Evolutionary conservation across 257 asterid species (phyloP).

Genomic region (Solanum medicagineum): DNA sequence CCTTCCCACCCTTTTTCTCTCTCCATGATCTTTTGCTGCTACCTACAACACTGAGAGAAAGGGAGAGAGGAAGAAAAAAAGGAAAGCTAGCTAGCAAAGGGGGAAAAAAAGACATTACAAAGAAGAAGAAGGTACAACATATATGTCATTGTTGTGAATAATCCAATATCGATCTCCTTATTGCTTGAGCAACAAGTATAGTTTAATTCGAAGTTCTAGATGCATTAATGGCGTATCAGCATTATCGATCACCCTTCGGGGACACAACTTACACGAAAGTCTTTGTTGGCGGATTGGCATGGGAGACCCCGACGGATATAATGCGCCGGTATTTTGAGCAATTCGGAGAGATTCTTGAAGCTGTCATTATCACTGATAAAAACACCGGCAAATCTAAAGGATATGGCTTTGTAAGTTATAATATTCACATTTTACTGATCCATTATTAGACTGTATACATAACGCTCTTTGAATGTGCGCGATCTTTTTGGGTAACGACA

Average conservation of each 20-base stretch:
- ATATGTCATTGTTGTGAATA: background rate
- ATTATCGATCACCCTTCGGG: conserved; percentile 96
- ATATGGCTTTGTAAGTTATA: conserved; percentile 71
- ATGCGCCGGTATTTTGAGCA: conserved; percentile 73
- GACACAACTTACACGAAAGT: conserved; percentile 90
- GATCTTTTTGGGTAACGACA: background rate
- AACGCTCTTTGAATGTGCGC: background rate
- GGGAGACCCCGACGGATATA: conserved; percentile 92
- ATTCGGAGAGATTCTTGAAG: conserved; percentile 93
- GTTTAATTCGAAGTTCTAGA: background rate
- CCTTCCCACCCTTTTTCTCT: background rate
- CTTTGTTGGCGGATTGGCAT: conserved; percentile 94
- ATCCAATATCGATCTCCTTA: background rate
- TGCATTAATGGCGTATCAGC: conserved; percentile 65
- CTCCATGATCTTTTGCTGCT: background rate
- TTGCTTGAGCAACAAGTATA: background rate
- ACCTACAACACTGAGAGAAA: background rate
- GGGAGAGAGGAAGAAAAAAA: background rate
- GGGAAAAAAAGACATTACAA: background rate
- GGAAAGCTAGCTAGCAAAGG: background rate
- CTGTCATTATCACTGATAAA: conserved; percentile 91
- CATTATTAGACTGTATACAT: background rate
- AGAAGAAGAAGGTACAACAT: background rate
- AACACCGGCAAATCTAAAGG: conserved; percentile 93
- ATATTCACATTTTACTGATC: background rate